phyloP scores from a whole-genome alignment of 179 eudicot species.

The Silene noctiflora region DNA sequence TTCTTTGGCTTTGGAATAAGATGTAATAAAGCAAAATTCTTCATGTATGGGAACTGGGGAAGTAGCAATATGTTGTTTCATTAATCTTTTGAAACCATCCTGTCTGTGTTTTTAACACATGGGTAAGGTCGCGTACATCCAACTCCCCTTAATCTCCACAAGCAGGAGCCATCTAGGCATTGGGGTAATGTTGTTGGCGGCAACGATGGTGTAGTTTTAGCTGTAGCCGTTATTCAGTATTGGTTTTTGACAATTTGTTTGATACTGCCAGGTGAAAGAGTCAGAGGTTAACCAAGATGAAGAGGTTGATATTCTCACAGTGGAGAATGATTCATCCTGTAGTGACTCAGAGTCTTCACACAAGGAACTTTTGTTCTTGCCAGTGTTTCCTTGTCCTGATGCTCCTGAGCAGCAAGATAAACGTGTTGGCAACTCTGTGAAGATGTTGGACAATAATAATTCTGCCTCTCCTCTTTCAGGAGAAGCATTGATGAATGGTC shows the following conservation, averaged over 20 bases:
- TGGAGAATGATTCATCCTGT: slow-evolving; percentile 67
- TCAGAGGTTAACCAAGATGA: slow-evolving; percentile 70
- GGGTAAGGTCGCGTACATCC: background rate
- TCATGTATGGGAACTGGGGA: background rate
- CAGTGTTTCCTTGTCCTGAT: slow-evolving; percentile 71
- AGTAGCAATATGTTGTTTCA: background rate
- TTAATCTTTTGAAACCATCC: background rate
- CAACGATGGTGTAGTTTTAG: too few species aligned
- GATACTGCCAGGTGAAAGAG: slow-evolving; percentile 61
- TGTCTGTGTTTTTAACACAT: background rate
- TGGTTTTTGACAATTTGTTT: slow-evolving; percentile 3
- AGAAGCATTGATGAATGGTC: slow-evolving; percentile 63
- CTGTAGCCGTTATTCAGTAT: background rate
- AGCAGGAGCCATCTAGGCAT: background rate
- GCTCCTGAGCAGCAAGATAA: slow-evolving; percentile 58
- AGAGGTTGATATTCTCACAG: slow-evolving; percentile 74
- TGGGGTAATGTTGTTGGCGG: background rate
- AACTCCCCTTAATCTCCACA: background rate
- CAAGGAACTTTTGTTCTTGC: slow-evolving; percentile 79
- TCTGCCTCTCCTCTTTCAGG: slow-evolving; percentile 73
- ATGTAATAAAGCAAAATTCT: background rate
- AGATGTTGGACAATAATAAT: slow-evolving; percentile 51
- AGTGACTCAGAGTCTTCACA: slow-evolving; percentile 91
- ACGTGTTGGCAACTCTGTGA: slow-evolving; percentile 51
- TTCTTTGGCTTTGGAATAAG: background rate